These are phyloP conservation scores for Rhamnella rubrinervis DNA, from an alignment of 331 rosid species.

Conservation along the genomic window DNA sequence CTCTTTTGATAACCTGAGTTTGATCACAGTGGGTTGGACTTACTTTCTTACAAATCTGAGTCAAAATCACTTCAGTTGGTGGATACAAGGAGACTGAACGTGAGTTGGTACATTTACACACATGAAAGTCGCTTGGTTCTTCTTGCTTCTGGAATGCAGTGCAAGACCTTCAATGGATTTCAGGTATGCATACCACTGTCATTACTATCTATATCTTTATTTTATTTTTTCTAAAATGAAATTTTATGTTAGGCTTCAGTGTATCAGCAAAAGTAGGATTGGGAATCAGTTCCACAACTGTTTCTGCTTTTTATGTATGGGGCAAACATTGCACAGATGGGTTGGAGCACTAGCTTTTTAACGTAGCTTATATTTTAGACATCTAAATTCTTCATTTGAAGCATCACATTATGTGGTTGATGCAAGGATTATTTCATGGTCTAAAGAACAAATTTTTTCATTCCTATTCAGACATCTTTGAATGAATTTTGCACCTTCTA, in stretches of 20 bases:
- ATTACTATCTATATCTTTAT: background rate
- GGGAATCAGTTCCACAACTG: no score
- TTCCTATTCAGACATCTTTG: constrained; percentile 6
- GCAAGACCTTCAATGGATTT: constrained; percentile 93
- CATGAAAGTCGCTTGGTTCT: constrained; percentile 99
- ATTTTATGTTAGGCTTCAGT: no score
- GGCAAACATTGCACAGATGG: no score
- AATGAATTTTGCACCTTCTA: constrained; percentile 17
- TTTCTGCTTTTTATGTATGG: no score
- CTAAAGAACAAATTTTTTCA: background rate
- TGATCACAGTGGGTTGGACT: constrained; percentile 81
- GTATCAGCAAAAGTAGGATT: no score
- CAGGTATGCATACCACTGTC: constrained; percentile 54
- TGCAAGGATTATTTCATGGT: background rate
- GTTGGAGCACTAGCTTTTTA: no score
- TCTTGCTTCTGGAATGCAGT: constrained; percentile 98
- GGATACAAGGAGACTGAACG: constrained; percentile 78
- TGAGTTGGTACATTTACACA: constrained; percentile 89
- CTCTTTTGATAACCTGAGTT: constrained; percentile 28
- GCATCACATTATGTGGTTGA: background rate
- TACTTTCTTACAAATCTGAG: constrained; percentile 65
- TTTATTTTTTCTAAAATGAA: background rate
- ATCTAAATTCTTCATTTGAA: constrained; percentile 4
- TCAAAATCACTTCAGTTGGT: constrained; percentile 75
- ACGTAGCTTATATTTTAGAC: no score